Conservation (phyloP, 192 early-diverging fungal species). For the Spinellus fusiger region DNA sequence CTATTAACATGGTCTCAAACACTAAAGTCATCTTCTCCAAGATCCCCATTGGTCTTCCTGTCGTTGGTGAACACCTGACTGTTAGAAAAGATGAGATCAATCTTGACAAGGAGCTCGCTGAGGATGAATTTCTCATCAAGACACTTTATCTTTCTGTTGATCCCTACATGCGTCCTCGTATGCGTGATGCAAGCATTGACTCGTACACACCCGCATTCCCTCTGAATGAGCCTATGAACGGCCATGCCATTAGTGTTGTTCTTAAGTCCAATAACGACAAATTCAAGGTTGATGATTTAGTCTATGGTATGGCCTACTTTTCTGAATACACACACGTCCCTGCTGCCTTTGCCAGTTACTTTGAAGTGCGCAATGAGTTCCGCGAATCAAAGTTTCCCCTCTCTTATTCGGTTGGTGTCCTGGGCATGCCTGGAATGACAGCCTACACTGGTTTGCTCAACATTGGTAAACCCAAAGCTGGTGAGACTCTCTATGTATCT, state of each 20-base stretch:
- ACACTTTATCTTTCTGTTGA: slow-evolving; percentile 66
- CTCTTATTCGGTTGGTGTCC: slow-evolving; percentile 52
- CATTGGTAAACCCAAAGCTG: slow-evolving; percentile 66
- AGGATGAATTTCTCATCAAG: slow-evolving; percentile 49
- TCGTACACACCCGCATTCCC: slow-evolving; percentile 42
- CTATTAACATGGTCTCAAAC: slow-evolving; percentile 37
- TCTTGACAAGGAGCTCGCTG: slow-evolving; percentile 36
- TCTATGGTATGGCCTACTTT: slow-evolving; percentile 56
- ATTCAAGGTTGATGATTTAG: slow-evolving; percentile 54
- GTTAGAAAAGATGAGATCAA: slow-evolving; percentile 37
- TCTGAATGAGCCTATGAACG: slow-evolving; percentile 56
- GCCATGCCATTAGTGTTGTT: slow-evolving; percentile 58
- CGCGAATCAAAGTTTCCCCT: slow-evolving; percentile 43
- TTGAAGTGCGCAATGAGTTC: slow-evolving; percentile 32
- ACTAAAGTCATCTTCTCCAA: slow-evolving; percentile 35
- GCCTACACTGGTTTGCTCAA: slow-evolving; percentile 59
- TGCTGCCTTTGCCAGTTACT: slow-evolving; percentile 10
- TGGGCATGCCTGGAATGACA: slow-evolving; percentile 81
- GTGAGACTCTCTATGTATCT: slow-evolving; percentile 79
- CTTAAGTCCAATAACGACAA: slow-evolving; percentile 55
- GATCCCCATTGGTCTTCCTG: slow-evolving; percentile 27
- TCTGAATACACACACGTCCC: slow-evolving; percentile 48
- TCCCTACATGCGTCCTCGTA: slow-evolving; percentile 71
- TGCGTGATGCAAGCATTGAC: slow-evolving; percentile 39
- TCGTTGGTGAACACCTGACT: slow-evolving; percentile 43